Conservation (phyloP, 345 rosid genomes). For the Gossypium anomalum region DNA sequence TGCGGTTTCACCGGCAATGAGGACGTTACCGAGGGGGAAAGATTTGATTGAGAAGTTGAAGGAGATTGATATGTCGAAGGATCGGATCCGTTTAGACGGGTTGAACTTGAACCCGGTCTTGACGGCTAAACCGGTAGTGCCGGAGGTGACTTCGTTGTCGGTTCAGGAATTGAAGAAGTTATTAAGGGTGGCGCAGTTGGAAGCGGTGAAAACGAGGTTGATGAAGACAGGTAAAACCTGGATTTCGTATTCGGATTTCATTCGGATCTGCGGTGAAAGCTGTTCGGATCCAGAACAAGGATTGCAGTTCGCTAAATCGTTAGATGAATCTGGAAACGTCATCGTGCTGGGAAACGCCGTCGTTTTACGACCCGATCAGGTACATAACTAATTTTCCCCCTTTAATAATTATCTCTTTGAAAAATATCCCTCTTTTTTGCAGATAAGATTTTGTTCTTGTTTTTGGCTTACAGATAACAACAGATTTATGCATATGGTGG, state of each 20-base stretch:
- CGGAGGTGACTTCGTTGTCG: constrained; percentile 32
- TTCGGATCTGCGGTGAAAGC: constrained; percentile 52
- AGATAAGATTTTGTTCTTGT: neutral
- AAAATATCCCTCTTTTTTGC: neutral
- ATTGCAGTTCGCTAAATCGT: constrained; percentile 42
- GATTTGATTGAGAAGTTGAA: constrained; percentile 51
- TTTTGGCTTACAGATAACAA: constrained; percentile 18
- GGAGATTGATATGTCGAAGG: constrained; percentile 42
- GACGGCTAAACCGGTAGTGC: constrained; percentile 12
- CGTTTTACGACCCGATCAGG: constrained; percentile 77
- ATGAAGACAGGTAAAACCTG: constrained; percentile 44
- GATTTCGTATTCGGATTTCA: constrained; percentile 54
- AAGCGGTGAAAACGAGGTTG: constrained; percentile 57
- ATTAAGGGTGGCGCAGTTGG: constrained; percentile 62
- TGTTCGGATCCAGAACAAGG: constrained; percentile 58
- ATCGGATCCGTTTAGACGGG: constrained; percentile 56
- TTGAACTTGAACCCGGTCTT: constrained; percentile 41
- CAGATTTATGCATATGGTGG: neutral
- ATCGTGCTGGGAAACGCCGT: constrained; percentile 65
- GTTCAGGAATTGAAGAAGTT: constrained; percentile 67
- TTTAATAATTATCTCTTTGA: neutral
- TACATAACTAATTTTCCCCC: constrained; percentile 19
- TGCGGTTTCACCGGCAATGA: constrained; percentile 36
- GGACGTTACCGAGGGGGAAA: constrained; percentile 32
- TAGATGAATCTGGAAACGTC: constrained; percentile 77